phyloP scores from a whole-genome alignment of 345 rosid species.

The Adansonia digitata region DNA sequence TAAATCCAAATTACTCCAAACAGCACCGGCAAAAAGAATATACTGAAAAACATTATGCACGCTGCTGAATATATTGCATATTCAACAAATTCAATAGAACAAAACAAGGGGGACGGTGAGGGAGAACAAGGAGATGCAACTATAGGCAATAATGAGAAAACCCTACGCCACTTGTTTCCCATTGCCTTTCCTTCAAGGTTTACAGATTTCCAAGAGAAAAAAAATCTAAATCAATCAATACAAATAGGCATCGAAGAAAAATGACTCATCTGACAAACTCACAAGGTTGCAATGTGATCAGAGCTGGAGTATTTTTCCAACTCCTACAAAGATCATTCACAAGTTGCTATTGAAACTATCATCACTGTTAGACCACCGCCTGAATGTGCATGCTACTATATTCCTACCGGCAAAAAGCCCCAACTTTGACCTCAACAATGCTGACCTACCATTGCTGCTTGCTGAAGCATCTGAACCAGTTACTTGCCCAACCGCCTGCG shows the following conservation, averaged over 20 bases:
- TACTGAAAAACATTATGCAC: not conserved
- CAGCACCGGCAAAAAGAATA: not conserved
- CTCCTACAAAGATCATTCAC: constrained; percentile 20
- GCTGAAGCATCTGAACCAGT: constrained; percentile 32
- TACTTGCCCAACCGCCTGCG: constrained; percentile 21
- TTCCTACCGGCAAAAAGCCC: constrained; percentile 56
- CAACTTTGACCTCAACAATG: constrained; percentile 42
- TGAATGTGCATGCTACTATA: constrained; percentile 47
- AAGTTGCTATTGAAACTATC: constrained; percentile 26
- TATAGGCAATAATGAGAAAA: not conserved
- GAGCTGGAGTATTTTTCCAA: constrained; percentile 15
- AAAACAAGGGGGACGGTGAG: not conserved
- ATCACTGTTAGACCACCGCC: constrained; percentile 47
- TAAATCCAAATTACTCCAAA: not conserved
- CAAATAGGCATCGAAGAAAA: constrained; percentile 1
- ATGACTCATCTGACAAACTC: not conserved
- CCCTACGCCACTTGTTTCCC: not conserved
- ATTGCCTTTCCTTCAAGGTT: not conserved
- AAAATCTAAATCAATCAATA: not conserved
- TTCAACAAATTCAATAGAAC: not conserved
- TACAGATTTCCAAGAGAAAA: not conserved
- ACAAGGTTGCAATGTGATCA: not conserved
- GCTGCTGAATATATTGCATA: not conserved
- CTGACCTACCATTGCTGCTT: constrained; percentile 44
- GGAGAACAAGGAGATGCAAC: not conserved